These are phyloP conservation scores for Pisolithus orientalis DNA, from an alignment of 768 basidiomycete genomes.

Conservation along the genomic window DNA sequence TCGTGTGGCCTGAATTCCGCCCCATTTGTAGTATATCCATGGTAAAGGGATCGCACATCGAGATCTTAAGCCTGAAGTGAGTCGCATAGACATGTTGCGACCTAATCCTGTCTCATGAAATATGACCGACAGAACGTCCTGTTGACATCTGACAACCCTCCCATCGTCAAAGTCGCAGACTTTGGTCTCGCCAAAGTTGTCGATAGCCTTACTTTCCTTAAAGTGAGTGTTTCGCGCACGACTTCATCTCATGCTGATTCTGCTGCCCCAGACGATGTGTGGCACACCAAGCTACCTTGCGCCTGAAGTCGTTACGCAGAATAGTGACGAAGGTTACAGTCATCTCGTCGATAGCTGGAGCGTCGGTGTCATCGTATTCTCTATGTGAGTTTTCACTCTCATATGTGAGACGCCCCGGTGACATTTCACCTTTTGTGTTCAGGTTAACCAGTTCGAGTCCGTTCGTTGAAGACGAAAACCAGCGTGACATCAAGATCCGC, in stretches of 20 bases:
- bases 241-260: neutral
- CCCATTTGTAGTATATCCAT: constrained; percentile 51
- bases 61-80: constrained; percentile 85
- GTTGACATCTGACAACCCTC: constrained; percentile 64
- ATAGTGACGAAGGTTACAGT: constrained; percentile 67
- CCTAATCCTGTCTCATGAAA: constrained; percentile 2
- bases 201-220: constrained; percentile 69
- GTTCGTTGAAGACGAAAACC: constrained; percentile 71
- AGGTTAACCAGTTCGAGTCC: constrained; percentile 77
- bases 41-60: constrained; percentile 79
- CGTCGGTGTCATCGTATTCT: constrained; percentile 89
- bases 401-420: neutral
- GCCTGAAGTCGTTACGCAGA: constrained; percentile 78
- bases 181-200: constrained; percentile 95
- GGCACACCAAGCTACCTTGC: constrained; percentile 94
- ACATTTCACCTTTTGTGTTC: constrained; percentile 2
- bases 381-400: constrained; percentile 52
- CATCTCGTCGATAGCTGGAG: constrained; percentile 95
- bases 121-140: constrained; percentile 59
- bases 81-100: neutral
- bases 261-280: constrained; percentile 70
- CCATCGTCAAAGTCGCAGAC: constrained; percentile 84
- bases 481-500: constrained; percentile 53
- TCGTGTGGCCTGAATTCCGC: constrained; percentile 1
- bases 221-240: constrained; percentile 31